Percentiles rank a stretch among this genome's conserved stretches.
These are phyloP conservation scores for Diplodia scrobiculata DNA, from an alignment of 2,329 filamentous ascomycete species.

Conservation along the genomic window DNA sequence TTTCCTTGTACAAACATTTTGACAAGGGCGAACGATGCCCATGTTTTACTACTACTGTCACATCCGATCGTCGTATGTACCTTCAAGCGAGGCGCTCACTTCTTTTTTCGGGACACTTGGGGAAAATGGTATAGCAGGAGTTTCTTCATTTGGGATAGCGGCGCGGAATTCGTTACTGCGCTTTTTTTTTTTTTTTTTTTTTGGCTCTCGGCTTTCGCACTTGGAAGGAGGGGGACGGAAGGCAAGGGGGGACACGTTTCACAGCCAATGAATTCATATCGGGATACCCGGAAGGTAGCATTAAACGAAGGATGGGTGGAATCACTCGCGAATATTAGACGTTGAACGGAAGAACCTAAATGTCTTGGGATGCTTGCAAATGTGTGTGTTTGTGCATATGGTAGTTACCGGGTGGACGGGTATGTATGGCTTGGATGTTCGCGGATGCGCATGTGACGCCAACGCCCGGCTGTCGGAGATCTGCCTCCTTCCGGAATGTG, in stretches of 20 bases:
- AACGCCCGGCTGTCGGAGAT: not conserved
- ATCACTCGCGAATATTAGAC: not conserved
- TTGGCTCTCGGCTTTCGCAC: not conserved
- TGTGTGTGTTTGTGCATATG: not conserved
- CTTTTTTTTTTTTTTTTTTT: not conserved
- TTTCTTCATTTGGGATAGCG: not conserved
- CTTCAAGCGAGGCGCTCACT: constrained; percentile 17
- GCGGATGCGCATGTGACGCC: not conserved
- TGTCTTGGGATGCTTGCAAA: not conserved
- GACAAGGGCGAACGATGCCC: not conserved
- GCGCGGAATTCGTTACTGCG: not conserved
- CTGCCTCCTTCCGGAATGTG: not conserved
- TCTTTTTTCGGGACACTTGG: not conserved
- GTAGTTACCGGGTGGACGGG: not conserved
- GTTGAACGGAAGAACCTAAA: not conserved
- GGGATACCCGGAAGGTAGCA: not conserved
- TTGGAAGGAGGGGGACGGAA: not conserved
- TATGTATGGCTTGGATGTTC: not conserved
- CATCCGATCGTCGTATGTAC: not conserved
- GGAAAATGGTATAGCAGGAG: not conserved
- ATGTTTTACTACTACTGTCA: not conserved
- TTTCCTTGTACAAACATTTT: constrained; percentile 20
- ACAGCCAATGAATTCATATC: not conserved
- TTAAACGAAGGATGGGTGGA: not conserved
- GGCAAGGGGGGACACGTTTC: not conserved